phyloP scores from a whole-genome alignment of 2,329 filamentous ascomycete genomes.

The Claviceps africana region DNA sequence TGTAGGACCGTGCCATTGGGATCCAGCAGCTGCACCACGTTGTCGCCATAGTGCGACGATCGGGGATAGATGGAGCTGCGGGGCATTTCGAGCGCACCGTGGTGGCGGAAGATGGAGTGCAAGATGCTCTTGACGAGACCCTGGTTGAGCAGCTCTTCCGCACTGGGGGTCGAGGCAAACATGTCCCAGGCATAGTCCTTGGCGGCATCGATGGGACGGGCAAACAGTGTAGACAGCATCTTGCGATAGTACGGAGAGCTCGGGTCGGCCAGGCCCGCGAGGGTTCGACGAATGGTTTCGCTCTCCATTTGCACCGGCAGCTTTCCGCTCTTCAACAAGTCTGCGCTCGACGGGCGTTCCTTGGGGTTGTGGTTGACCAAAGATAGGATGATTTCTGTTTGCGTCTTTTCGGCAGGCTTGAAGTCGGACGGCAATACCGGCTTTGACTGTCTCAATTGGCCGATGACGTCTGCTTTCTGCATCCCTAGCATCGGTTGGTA shows the following conservation, averaged over 20 bases:
- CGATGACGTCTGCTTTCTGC: slow-evolving; percentile 50
- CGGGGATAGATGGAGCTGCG: slow-evolving; percentile 68
- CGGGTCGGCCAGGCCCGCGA: slow-evolving; percentile 68
- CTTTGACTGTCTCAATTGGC: slow-evolving; percentile 51
- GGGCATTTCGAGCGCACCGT: slow-evolving; percentile 73
- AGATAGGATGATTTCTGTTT: slow-evolving; percentile 65
- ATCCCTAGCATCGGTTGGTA: slow-evolving; percentile 53
- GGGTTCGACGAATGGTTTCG: slow-evolving; percentile 71
- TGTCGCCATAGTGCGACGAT: slow-evolving; percentile 59
- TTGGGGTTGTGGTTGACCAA: slow-evolving; percentile 72
- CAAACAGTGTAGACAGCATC: slow-evolving; percentile 75
- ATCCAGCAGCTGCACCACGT: slow-evolving; percentile 69
- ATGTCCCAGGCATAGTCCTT: slow-evolving; percentile 74
- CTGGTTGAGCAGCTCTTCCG: slow-evolving; percentile 53
- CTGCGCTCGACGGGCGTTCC: slow-evolving; percentile 66
- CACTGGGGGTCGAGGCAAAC: slow-evolving; percentile 38
- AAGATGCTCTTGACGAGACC: slow-evolving; percentile 62
- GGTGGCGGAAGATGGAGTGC: slow-evolving; percentile 66
- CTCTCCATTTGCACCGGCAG: slow-evolving; percentile 86
- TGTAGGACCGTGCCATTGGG: slow-evolving; percentile 77
- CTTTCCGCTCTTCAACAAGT: slow-evolving; percentile 73
- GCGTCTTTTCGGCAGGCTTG: slow-evolving; percentile 51
- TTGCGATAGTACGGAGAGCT: slow-evolving; percentile 81
- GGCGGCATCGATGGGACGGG: slow-evolving; percentile 58
- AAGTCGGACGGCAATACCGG: slow-evolving; percentile 64